Percentiles rank a stretch among this genome's conserved stretches.
Conservation (phyloP, 2,329 filamentous ascomycete species). For the Pseudopyricularia javanii region DNA sequence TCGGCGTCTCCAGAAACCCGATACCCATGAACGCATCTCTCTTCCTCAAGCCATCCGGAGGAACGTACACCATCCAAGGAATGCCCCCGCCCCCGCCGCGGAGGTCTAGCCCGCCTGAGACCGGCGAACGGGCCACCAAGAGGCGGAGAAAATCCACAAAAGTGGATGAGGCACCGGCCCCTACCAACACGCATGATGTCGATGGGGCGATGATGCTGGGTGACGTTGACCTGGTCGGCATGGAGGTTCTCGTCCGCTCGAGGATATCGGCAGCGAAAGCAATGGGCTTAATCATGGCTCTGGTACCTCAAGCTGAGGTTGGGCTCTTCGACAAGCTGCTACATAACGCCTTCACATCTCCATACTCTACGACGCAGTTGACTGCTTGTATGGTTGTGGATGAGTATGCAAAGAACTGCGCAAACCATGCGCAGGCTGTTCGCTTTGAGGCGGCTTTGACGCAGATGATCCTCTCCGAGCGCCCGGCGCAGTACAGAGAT, state of each 20-base stretch:
- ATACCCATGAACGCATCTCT: constrained; percentile 83
- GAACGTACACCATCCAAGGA: constrained; percentile 52
- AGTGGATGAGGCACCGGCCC: constrained; percentile 51
- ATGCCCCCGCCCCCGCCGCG: constrained; percentile 27
- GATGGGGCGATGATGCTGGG: constrained; percentile 97
- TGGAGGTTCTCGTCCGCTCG: constrained; percentile 78
- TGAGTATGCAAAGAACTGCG: constrained; percentile 62
- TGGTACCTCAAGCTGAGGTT: constrained; percentile 53
- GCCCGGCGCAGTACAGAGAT: constrained; percentile 76
- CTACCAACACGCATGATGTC: constrained; percentile 77
- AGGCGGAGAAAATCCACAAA: constrained; percentile 79
- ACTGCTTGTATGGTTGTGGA: constrained; percentile 75
- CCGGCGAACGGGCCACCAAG: constrained; percentile 53
- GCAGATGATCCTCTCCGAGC: constrained; percentile 67
- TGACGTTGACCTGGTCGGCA: constrained; percentile 86
- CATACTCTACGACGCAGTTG: constrained; percentile 77
- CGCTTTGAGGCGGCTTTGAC: constrained; percentile 56
- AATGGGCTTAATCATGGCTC: constrained; percentile 70
- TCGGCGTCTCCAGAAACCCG: constrained; percentile 81
- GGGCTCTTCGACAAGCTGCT: constrained; percentile 54
- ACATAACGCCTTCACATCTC: constrained; percentile 54
- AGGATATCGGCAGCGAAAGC: constrained; percentile 79
- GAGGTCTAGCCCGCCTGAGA: constrained; percentile 38
- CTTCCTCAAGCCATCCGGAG: constrained; percentile 88
- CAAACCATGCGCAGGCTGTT: constrained; percentile 32